Conservation (phyloP, 179 eudicot species). For the Spinacia oleracea region DNA sequence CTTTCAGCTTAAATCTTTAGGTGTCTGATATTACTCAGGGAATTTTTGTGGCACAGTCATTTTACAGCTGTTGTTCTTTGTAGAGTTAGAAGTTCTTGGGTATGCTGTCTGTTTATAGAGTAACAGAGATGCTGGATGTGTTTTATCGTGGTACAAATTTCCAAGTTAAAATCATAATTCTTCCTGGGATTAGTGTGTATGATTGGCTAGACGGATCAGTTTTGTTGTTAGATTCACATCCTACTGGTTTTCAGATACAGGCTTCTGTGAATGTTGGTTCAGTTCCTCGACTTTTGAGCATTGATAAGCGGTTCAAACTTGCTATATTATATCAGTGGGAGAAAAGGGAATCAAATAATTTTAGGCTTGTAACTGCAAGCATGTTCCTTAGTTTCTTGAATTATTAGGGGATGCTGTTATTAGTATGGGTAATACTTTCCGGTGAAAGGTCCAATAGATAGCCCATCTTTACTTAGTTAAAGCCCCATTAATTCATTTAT, state of each 20-base stretch:
- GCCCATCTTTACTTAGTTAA: not conserved
- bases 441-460: not conserved
- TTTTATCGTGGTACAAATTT: not conserved
- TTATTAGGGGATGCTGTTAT: not conserved
- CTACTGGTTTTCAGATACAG: not conserved
- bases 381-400: not conserved
- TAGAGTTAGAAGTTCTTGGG: conserved; percentile 5
- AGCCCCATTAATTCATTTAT: not conserved
- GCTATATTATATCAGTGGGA: not conserved
- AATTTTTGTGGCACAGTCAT: not conserved
- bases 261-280: not conserved
- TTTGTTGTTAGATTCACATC: not conserved
- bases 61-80: not conserved
- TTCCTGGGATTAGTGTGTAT: not conserved
- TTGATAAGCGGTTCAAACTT: not conserved
- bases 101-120: not conserved
- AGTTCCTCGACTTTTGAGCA: not conserved
- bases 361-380: not conserved
- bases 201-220: not conserved
- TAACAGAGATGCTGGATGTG: not conserved
- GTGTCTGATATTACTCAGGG: not conserved
- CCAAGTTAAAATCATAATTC: not conserved
- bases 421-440: not conserved
- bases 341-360: not conserved
- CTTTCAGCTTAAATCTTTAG: not conserved